Conservation (phyloP, 495 filamentous ascomycete species). For the Penicillium ochrochloron region DNA sequence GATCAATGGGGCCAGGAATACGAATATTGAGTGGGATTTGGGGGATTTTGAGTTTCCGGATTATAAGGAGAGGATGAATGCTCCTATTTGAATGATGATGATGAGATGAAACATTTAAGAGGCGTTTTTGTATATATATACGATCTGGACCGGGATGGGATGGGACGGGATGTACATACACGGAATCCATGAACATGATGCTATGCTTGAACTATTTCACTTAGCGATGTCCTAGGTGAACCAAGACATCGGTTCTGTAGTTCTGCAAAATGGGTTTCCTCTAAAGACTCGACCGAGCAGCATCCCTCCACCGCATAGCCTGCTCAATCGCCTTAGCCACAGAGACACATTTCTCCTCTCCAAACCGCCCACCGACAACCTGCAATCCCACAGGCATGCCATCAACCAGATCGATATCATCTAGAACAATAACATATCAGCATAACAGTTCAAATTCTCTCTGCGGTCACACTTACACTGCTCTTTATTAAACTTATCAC, state of each 20-base stretch:
- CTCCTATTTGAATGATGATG: constrained; percentile 19
- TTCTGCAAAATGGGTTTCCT: too few relatives aligned
- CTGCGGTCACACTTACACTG: constrained; percentile 40
- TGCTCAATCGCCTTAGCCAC: constrained; percentile 46
- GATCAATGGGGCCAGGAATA: constrained; percentile 4
- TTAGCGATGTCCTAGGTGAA: neutral
- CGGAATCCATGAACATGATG: neutral
- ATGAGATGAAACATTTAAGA: neutral
- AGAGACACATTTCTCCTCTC: constrained; percentile 53
- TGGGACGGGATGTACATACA: neutral
- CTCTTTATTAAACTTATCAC: constrained; percentile 48
- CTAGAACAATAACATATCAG: constrained; percentile 14
- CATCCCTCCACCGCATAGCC: constrained; percentile 25
- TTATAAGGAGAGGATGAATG: constrained; percentile 37
- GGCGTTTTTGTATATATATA: constrained; percentile 12
- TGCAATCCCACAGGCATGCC: constrained; percentile 60
- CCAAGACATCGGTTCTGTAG: too few relatives aligned
- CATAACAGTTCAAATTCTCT: neutral
- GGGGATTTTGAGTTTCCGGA: constrained; percentile 37
- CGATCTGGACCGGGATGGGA: neutral
- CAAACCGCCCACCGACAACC: constrained; percentile 54
- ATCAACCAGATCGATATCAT: constrained; percentile 51
- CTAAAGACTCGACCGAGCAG: constrained; percentile 15
- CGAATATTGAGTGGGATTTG: constrained; percentile 33
- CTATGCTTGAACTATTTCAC: neutral